These are phyloP conservation scores for Tricholoma sp. DNA, from an alignment of 768 basidiomycete species.

Conservation along the genomic window DNA sequence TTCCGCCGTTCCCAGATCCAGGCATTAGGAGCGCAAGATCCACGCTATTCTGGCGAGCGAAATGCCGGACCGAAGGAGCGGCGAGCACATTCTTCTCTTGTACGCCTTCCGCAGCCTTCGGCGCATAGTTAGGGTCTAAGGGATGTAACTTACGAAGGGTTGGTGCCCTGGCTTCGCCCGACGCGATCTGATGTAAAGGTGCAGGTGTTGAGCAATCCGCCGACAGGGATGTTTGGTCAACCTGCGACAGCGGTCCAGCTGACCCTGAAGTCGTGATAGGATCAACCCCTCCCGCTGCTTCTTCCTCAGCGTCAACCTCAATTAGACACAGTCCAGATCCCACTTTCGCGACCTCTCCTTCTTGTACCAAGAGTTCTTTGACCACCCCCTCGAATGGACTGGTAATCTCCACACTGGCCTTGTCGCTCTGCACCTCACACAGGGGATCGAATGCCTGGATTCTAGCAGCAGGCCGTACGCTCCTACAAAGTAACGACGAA, in stretches of 20 bases:
- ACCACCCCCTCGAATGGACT: conserved; percentile 78
- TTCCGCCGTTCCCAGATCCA: conserved; percentile 69
- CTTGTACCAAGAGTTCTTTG: conserved; percentile 66
- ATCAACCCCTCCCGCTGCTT: conserved; percentile 21
- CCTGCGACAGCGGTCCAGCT: conserved; percentile 8
- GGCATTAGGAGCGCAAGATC: conserved; percentile 52
- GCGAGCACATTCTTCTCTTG: conserved; percentile 46
- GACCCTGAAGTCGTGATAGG: conserved; percentile 7
- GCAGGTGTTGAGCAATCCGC: neutral
- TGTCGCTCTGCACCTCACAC: conserved; percentile 87
- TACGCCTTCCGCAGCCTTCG: conserved; percentile 4
- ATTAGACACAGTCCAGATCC: conserved; percentile 74
- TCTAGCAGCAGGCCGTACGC: conserved; percentile 43
- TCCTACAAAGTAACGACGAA: conserved; percentile 45
- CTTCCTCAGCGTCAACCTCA: conserved; percentile 76
- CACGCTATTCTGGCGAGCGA: conserved; percentile 61
- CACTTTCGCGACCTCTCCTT: conserved; percentile 82
- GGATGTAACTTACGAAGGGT: conserved; percentile 43
- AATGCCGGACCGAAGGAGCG: conserved; percentile 72
- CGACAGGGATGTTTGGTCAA: neutral
- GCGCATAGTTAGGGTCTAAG: conserved; percentile 51
- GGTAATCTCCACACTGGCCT: conserved; percentile 88
- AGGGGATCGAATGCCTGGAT: conserved; percentile 67
- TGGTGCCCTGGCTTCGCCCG: conserved; percentile 9
- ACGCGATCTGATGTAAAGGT: neutral